Evolutionary conservation across 768 basidiomycete species (phyloP).

Genomic region (Pluteus cervinus): DNA sequence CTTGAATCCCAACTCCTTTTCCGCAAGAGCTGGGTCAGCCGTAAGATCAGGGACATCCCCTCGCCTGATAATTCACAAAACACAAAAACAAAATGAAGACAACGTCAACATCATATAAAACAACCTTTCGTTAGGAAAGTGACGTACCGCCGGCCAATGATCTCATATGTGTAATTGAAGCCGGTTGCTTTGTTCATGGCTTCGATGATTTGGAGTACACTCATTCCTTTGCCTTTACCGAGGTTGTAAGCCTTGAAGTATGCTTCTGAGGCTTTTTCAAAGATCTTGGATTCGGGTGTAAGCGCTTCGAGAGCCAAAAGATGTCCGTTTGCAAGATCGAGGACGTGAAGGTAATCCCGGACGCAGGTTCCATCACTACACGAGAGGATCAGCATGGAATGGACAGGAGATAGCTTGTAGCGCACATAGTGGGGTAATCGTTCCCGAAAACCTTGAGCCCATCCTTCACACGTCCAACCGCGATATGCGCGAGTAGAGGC

Average conservation of each 20-base stretch:
- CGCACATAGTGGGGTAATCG: conserved; percentile 91
- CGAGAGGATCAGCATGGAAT: conserved; percentile 3
- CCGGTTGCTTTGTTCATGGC: conserved; percentile 93
- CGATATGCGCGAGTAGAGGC: conserved; percentile 92
- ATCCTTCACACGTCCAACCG: conserved; percentile 78
- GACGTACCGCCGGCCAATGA: conserved; percentile 84
- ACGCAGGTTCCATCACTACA: conserved; percentile 92
- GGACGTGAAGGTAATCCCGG: conserved; percentile 90
- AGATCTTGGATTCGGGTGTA: conserved; percentile 50
- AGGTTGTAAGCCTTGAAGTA: conserved; percentile 95
- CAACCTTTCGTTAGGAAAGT: background rate
- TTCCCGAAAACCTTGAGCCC: conserved; percentile 85
- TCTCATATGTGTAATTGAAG: conserved; percentile 81
- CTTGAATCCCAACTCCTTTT: conserved; percentile 89
- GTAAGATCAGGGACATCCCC: conserved; percentile 97
- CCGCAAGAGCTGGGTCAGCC: conserved; percentile 86
- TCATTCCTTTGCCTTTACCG: conserved; percentile 87
- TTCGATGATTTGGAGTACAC: conserved; percentile 88
- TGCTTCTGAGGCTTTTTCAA: conserved; percentile 45
- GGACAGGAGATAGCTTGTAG: conserved; percentile 6
- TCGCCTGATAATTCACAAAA: conserved; percentile 39
- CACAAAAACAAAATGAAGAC: conserved; percentile 4
- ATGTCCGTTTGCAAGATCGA: conserved; percentile 94
- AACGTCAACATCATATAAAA: background rate
- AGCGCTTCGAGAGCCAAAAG: conserved; percentile 87